phyloP scores from a whole-genome alignment of 2,329 filamentous ascomycete species.

The Aspergillus clavatus region DNA sequence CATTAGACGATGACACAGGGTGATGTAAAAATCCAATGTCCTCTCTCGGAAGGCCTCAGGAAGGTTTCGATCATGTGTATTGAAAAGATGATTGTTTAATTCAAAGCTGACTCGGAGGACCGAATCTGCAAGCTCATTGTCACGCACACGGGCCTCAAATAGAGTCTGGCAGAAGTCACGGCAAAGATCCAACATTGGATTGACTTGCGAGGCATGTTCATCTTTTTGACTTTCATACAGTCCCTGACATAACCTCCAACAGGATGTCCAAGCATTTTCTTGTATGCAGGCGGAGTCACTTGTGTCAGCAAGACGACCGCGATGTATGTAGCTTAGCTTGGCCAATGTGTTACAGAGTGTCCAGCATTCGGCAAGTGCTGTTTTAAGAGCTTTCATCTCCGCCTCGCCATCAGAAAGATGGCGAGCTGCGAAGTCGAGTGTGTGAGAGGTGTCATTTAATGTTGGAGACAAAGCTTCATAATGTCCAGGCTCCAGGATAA shows the following conservation, averaged over 20 bases:
- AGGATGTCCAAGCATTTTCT: slow-evolving; percentile 87
- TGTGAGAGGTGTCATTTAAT: slow-evolving; percentile 21
- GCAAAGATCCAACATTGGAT: slow-evolving; percentile 76
- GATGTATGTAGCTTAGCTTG: slow-evolving; percentile 76
- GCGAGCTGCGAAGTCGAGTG: slow-evolving; percentile 28
- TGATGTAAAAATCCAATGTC: slow-evolving; percentile 91
- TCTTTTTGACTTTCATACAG: slow-evolving; percentile 79
- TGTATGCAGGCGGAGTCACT: slow-evolving; percentile 69
- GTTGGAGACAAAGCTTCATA: slow-evolving; percentile 9
- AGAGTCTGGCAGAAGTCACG: slow-evolving; percentile 87
- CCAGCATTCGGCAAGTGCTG: slow-evolving; percentile 84
- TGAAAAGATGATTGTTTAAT: slow-evolving; percentile 91
- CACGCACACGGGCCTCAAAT: slow-evolving; percentile 76
- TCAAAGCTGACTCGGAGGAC: slow-evolving; percentile 90
- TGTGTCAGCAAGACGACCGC: slow-evolving; percentile 65
- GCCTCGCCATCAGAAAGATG: slow-evolving; percentile 49
- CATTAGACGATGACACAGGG: slow-evolving; percentile 91
- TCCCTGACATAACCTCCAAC: slow-evolving; percentile 87
- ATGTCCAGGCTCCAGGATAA: slow-evolving; percentile 31
- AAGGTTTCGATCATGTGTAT: slow-evolving; percentile 77
- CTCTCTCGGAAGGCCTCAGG: slow-evolving; percentile 84
- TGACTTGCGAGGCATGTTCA: slow-evolving; percentile 62
- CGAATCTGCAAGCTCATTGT: slow-evolving; percentile 76
- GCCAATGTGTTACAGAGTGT: slow-evolving; percentile 88
- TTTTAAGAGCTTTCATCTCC: slow-evolving; percentile 61